Base-by-base conservation (phyloP, 2,329 filamentous ascomycete genomes). In the Alternaria sp. region DNA sequence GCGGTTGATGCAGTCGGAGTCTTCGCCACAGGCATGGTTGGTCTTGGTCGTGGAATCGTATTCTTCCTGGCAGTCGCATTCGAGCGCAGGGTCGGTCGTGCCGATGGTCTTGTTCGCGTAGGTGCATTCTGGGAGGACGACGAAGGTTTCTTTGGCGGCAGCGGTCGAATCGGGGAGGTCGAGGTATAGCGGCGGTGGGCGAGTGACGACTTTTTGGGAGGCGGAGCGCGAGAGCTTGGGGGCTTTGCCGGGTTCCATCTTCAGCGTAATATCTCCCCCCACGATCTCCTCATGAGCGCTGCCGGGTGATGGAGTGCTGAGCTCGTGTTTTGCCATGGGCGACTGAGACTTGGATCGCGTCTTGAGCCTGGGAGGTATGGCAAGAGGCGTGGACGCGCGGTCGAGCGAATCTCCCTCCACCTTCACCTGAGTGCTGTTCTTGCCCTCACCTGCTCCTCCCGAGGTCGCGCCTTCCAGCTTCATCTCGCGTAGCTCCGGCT, bases 1-100 rank as follows among this genome's bases (percentile, higher is more conserved):
- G 74, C 96, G 92, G 81, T 99, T 99, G 85, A 99, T 99, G 82
- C 96, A 99, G 80, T 98, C 95, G 15, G 94, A 97, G 80, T 97
- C 93, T 74, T 97, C 94, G 69, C 93, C 95, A 80, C 96, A 99
- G 53, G 96, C 94, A 81, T 90, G 82, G 79, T 99, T 99, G 61
- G 76, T 80, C 65, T 82, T 81, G 23, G 81, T 81, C 17, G 81
- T 74, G 55, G 83, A 47, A 76, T 89, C 87, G 92, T 92, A 97
- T 83, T 97, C 93, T 82, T 97, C 93, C 70, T 87, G 85, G 81
- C 96, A 99, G 79, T 99, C 96, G 82, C 96, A 99, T 81, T 97
- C 96, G 80, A 98, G 86, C 63, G 92, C 95, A 82, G 94, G 92
- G 75, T 97, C 95, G 25, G 96, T 96, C 68, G 91, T 91, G 56